Evolutionary conservation across 495 filamentous ascomycete genomes (phyloP), one percentile per base, ranked within the genome.

Genomic region (Darksidea phi): DNA sequence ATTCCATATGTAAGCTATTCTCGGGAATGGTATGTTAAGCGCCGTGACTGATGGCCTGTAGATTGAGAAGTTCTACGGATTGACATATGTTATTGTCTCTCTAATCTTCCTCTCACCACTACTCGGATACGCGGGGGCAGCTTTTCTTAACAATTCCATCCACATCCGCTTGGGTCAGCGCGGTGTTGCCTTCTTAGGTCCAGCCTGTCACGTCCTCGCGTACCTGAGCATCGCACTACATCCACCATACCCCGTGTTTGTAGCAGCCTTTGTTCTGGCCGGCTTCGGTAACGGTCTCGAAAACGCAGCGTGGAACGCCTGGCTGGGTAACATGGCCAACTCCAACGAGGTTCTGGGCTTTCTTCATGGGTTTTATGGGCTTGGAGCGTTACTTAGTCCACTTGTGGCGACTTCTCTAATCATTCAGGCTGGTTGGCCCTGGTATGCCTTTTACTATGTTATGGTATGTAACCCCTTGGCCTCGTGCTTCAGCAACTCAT

Each of bases 161-260:
- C 83, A 86, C 70, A 58, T 74, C 36, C 68, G 70, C 23, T 72
- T 87, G 48, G 90, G 90, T 15, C 89, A 90, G 45, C 83, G 84
- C 0, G 90, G 90, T 8, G 81, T 92, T 1, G 88, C 88, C 24
- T 53, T 87, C 48, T 71, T 91, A 11, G 83, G 75, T 0, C 86
- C 89, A 0, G 48, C 71, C 0, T 86, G 80, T 68, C 85, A 87
- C 54, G 59, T 91, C 5, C 66, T 87, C 15, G 80, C 87, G 18
- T 85, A 83, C 63, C 70, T 82, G 36, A 73, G 86, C 67, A 80
- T 83, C 59, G 73, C 75, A 43, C 24, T 79, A 0, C 84, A 85
- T 61, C 83, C 83, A 5, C 82, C 80, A 0, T 86, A 80, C 55
- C 80, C 81, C 0, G 83, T 80, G 0, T 70, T 86, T 11, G 75